phyloP scores from a whole-genome alignment of 805 yeast species.

The Ascoidea rubescens region DNA sequence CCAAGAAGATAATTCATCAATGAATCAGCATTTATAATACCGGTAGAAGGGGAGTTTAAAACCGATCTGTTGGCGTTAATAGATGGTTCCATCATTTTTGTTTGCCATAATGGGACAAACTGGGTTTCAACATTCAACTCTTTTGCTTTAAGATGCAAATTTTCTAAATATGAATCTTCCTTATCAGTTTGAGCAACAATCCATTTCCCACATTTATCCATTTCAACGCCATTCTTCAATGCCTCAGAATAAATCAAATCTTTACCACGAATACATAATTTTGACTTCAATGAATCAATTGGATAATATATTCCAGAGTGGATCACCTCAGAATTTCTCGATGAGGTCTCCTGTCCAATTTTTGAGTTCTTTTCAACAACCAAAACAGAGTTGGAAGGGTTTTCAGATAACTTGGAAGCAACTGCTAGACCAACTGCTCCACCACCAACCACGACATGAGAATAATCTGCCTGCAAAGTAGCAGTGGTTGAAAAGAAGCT shows the following conservation, averaged over 20 bases:
- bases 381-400: slow-evolving; percentile 35
- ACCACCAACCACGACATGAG: slow-evolving; percentile 70
- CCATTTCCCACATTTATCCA: slow-evolving; percentile 68
- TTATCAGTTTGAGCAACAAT: slow-evolving; percentile 65
- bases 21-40: slow-evolving; percentile 74
- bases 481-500: slow-evolving; percentile 10
- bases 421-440: slow-evolving; percentile 78
- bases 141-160: slow-evolving; percentile 34
- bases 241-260: slow-evolving; percentile 41
- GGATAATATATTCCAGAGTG: slow-evolving; percentile 89
- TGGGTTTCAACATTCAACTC: slow-evolving; percentile 45
- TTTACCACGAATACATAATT: slow-evolving; percentile 66
- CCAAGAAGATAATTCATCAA: slow-evolving; percentile 47
- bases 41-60: slow-evolving; percentile 68
- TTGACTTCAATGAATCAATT: slow-evolving; percentile 45
- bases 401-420: slow-evolving; percentile 49
- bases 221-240: slow-evolving; percentile 32
- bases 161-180: slow-evolving; percentile 46
- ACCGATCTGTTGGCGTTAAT: slow-evolving; percentile 48
- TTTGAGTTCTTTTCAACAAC: slow-evolving; percentile 54
- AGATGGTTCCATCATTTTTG: slow-evolving; percentile 45
- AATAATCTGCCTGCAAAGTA: slow-evolving; percentile 28
- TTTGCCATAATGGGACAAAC: slow-evolving; percentile 32
- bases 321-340: slow-evolving; percentile 86
- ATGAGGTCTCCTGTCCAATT: slow-evolving; percentile 69